Evolutionary conservation across 1,284 basidiomycete genomes (phyloP).

Genomic region (Xerocomus nothofagi): DNA sequence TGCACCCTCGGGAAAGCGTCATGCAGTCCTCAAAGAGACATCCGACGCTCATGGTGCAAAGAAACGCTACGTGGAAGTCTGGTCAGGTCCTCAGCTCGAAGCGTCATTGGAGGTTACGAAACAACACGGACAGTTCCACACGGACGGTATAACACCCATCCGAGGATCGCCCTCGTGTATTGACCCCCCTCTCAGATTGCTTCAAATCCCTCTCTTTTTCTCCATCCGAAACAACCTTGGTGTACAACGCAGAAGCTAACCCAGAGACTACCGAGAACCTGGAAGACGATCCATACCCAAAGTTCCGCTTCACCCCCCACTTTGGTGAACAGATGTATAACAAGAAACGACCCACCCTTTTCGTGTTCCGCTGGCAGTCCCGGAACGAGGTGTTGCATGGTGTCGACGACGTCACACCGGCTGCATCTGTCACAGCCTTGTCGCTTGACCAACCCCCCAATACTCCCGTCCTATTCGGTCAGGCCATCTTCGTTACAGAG

Average conservation of each 20-base stretch:
- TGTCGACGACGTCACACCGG: background rate
- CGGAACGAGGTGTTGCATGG: background rate
- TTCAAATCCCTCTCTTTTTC: conserved; percentile 52
- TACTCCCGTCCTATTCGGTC: conserved; percentile 46
- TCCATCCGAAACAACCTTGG: conserved; percentile 48
- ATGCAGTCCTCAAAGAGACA: conserved; percentile 50
- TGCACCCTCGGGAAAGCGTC: conserved; percentile 47
- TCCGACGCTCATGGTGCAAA: conserved; percentile 32
- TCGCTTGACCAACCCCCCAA: conserved; percentile 15
- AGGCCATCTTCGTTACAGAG: conserved; percentile 51
- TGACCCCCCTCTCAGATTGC: conserved; percentile 39
- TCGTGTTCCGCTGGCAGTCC: conserved; percentile 46
- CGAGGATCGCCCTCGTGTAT: background rate
- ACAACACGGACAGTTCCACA: conserved; percentile 58
- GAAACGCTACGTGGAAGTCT: conserved; percentile 63
- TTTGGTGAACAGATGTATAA: conserved; percentile 56
- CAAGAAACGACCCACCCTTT: conserved; percentile 50
- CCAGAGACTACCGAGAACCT: conserved; percentile 29
- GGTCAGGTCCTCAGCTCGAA: conserved; percentile 46
- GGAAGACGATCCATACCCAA: conserved; percentile 41
- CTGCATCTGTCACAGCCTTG: conserved; percentile 14
- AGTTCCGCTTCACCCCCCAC: conserved; percentile 53
- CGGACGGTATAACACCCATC: conserved; percentile 48
- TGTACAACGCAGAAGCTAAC: conserved; percentile 60
- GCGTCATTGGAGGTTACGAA: conserved; percentile 56